Evolutionary conservation across 768 basidiomycete species (phyloP).

Genomic region (Boletellus sp.): DNA sequence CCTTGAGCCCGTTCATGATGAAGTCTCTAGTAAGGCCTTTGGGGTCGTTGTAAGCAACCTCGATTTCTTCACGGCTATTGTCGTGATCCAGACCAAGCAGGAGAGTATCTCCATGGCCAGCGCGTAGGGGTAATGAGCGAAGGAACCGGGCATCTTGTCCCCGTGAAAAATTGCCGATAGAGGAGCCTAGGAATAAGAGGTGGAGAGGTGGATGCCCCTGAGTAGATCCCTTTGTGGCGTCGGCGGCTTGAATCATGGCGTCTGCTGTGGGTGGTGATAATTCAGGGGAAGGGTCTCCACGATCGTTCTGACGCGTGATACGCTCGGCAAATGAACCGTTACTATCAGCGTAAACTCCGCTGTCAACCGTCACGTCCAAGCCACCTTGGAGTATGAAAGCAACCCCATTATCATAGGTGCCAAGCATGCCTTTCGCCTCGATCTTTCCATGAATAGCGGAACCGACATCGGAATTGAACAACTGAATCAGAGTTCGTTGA

Average conservation of each 20-base stretch:
- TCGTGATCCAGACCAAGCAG: slow-evolving; percentile 90
- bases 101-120: slow-evolving; percentile 75
- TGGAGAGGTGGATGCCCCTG: slow-evolving; percentile 63
- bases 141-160: slow-evolving; percentile 71
- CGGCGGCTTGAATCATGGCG: background rate
- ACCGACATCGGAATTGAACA: slow-evolving; percentile 63
- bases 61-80: slow-evolving; percentile 65
- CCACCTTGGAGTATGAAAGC: slow-evolving; percentile 60
- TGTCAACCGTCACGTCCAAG: slow-evolving; percentile 8
- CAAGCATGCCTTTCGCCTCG: slow-evolving; percentile 78
- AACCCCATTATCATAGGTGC: slow-evolving; percentile 87
- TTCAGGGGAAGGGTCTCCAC: slow-evolving; percentile 38
- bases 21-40: slow-evolving; percentile 70
- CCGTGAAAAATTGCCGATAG: slow-evolving; percentile 85
- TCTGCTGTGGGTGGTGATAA: slow-evolving; percentile 31
- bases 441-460: slow-evolving; percentile 65
- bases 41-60: slow-evolving; percentile 82
- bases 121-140: slow-evolving; percentile 68
- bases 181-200: slow-evolving; percentile 88
- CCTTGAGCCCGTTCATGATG: slow-evolving; percentile 81
- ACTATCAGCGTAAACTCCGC: background rate
- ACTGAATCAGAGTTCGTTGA: slow-evolving; percentile 67
- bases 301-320: slow-evolving; percentile 10
- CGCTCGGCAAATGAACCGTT: slow-evolving; percentile 1
- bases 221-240: slow-evolving; percentile 38